Conservation (phyloP, 176 grass and related monocot genomes). For the Oropetium thomaeum region DNA sequence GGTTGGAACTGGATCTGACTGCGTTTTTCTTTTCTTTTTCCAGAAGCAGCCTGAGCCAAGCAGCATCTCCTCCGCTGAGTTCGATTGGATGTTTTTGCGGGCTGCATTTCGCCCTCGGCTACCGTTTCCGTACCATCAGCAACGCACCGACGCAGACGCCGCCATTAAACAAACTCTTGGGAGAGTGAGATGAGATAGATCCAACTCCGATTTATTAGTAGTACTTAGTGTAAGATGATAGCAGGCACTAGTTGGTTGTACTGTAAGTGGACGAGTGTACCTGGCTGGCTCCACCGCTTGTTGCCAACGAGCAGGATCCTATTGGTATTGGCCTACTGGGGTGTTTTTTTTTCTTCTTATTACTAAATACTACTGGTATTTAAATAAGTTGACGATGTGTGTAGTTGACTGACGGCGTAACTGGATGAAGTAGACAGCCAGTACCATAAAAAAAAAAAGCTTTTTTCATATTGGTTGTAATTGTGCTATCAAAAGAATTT, state of each 20-base stretch:
- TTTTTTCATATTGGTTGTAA: no score
- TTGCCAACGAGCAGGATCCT: neutral
- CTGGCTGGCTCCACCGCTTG: neutral
- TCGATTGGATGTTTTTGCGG: no score
- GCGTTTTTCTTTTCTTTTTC: neutral
- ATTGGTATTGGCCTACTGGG: no score
- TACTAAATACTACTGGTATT: no score
- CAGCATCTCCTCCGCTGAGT: neutral
- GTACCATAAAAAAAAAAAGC: no score
- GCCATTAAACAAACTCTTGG: neutral
- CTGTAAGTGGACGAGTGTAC: neutral
- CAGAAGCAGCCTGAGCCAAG: neutral
- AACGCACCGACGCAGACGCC: constrained; percentile 34
- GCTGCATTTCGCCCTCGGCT: neutral
- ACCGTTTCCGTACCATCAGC: neutral
- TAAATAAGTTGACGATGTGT: neutral
- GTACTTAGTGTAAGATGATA: neutral
- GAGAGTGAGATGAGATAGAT: neutral
- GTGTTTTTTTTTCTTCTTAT: neutral
- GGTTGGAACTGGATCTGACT: constrained; percentile 6
- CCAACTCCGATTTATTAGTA: neutral
- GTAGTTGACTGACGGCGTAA: no score
- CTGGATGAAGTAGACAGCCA: no score
- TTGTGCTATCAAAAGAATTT: no score
- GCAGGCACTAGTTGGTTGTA: neutral